Evolutionary conservation across 495 filamentous ascomycete genomes (phyloP), one percentile per base, ranked within the genome.

Genomic region (Corynascus novoguineensis): DNA sequence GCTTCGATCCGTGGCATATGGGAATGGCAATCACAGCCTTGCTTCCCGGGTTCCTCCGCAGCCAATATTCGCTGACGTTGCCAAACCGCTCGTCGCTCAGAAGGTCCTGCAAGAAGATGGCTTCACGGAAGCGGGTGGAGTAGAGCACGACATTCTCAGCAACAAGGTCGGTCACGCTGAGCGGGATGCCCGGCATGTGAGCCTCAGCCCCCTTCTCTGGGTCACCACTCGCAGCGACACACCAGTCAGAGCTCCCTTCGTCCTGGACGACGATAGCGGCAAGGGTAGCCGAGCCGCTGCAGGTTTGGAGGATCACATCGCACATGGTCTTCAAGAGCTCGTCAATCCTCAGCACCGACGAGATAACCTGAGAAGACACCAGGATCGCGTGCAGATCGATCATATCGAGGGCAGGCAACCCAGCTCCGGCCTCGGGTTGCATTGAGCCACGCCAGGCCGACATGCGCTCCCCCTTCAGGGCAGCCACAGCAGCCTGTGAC

Each of bases 361-460:
- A 95, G 64, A 96, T 89, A 41, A 95, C 84, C 73, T 95, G 91
- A 41, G 86, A 92, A 15, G 87, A 92, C 63, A 90, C 85, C 10
- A 96, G 78, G 50, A 96, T 95, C 38, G 86, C 89, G 44, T 88
- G 84, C 51, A 95, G 68, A 67, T 95, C 91, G 51, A 95, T 88
- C 71, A 95, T 91, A 69, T 96, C 90, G 57, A 82, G 75, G 41
- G 73, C 72, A 65, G 79, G 80, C 53, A 83, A 64, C 4, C 80
- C 78, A 27, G 67, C 75, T 5, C 75, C 78, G 14, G 73, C 71
- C 50, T 75, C 77, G 11, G 74, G 67, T 54, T 70, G 69, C 62
- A 67, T 78, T 40, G 71, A 72, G 19, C 77, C 76, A 58, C 78
- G 71, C 86, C 86, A 88, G 24, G 78, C 82, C 31, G 81, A 71